Conservation (phyloP, 2,329 filamentous ascomycete genomes). For the Mollisiaceae sp. region DNA sequence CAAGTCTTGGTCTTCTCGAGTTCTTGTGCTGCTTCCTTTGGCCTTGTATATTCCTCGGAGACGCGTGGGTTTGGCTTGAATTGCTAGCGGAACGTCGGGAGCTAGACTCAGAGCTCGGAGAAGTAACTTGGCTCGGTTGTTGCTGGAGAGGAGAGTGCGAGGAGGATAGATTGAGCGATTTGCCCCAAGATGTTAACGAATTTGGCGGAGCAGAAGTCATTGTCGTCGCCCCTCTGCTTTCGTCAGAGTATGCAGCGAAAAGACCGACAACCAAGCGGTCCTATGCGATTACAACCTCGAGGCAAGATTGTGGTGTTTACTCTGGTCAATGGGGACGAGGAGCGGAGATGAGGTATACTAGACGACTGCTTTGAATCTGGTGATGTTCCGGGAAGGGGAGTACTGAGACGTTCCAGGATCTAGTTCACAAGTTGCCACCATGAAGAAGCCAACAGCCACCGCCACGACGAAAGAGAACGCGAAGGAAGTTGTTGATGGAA, state of each 20-base stretch:
- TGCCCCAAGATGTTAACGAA: conserved; percentile 38
- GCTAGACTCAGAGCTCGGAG: conserved; percentile 39
- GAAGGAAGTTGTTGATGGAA: conserved; percentile 16
- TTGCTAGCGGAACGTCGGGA: conserved; percentile 36
- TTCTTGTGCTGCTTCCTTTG: conserved; percentile 83
- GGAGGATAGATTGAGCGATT: conserved; percentile 39
- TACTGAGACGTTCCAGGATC: neutral
- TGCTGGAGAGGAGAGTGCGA: conserved; percentile 39
- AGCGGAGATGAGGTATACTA: neutral
- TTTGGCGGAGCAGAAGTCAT: conserved; percentile 42
- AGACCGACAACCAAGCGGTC: conserved; percentile 24
- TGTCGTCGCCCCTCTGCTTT: conserved; percentile 18
- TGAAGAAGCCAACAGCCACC: neutral
- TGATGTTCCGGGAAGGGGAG: neutral
- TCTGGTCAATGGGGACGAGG: neutral
- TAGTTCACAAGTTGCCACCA: neutral
- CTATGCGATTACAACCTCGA: conserved; percentile 4
- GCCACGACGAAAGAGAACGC: neutral
- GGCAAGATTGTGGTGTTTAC: neutral
- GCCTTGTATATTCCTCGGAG: conserved; percentile 76
- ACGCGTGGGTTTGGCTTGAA: conserved; percentile 37
- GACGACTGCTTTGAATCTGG: neutral
- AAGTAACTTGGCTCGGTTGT: conserved; percentile 37
- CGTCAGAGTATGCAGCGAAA: neutral
- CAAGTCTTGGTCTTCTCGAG: conserved; percentile 73